These are phyloP conservation scores for Sphaerostilbella broomeana DNA, from an alignment of 2,329 filamentous ascomycete species.

Conservation along the genomic window DNA sequence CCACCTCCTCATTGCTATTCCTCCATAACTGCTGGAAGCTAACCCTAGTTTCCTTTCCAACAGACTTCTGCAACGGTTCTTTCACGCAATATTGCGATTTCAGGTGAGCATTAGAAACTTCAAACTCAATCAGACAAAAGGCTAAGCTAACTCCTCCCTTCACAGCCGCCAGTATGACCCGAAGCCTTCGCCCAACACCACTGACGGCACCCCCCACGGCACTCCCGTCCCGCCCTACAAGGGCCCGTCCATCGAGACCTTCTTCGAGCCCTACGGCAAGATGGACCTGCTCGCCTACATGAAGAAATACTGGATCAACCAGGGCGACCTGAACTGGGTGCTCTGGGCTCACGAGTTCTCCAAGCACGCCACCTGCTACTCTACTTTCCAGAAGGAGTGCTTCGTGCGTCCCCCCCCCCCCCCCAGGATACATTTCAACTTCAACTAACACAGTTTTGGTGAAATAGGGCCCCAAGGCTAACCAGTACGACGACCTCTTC, in stretches of 20 bases:
- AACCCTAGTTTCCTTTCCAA: neutral
- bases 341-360: constrained; percentile 64
- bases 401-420: constrained; percentile 33
- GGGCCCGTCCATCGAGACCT: constrained; percentile 51
- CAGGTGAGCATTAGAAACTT: constrained; percentile 26
- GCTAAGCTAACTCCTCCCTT: neutral
- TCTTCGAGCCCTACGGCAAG: constrained; percentile 51
- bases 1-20: neutral
- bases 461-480: constrained; percentile 43
- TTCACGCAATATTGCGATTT: constrained; percentile 65
- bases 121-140: too few relatives aligned
- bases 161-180: constrained; percentile 56
- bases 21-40: neutral
- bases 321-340: constrained; percentile 46
- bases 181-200: constrained; percentile 55
- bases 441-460: neutral
- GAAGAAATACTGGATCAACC: constrained; percentile 58
- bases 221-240: constrained; percentile 50
- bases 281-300: constrained; percentile 58
- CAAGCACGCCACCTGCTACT: constrained; percentile 63
- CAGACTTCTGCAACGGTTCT: constrained; percentile 42
- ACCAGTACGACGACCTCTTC: constrained; percentile 51
- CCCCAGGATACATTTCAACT: neutral
- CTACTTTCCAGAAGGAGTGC: constrained; percentile 58
- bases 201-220: constrained; percentile 47